Evolutionary conservation across 345 rosid genomes (phyloP).

Genomic region (Melaleuca quinquenervia): DNA sequence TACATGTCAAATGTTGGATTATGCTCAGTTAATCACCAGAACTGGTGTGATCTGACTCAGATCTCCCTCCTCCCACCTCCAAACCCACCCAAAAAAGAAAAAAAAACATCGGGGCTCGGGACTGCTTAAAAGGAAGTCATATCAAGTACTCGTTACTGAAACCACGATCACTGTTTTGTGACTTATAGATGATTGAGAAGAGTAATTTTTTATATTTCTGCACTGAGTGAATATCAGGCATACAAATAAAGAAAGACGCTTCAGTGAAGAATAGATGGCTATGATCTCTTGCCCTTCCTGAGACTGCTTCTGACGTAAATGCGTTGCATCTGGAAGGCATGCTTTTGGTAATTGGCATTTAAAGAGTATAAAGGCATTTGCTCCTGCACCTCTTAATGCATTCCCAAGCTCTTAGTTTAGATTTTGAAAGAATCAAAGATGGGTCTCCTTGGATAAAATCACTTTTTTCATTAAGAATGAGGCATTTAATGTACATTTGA

Average conservation of each 20-base stretch:
- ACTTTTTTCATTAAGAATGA: not conserved
- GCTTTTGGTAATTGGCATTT: not conserved
- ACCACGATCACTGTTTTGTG: not conserved
- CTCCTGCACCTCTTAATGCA: not conserved
- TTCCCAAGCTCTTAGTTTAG: not conserved
- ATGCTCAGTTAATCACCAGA: not conserved
- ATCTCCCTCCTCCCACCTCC: not conserved
- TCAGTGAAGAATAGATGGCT: not conserved
- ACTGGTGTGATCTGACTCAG: not conserved
- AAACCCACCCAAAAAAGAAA: not conserved
- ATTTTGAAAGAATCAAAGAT: not conserved
- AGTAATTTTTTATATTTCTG: not conserved
- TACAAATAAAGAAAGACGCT: not conserved
- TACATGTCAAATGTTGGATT: not conserved
- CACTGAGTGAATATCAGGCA: not conserved
- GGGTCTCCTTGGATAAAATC: not conserved
- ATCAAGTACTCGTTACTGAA: not conserved
- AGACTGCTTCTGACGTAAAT: not conserved
- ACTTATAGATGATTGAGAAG: not conserved
- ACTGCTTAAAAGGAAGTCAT: not conserved
- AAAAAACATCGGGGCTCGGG: not conserved
- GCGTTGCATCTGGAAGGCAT: not conserved
- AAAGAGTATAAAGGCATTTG: not conserved
- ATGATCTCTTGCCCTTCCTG: not conserved
- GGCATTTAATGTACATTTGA: not conserved